phyloP scores from a whole-genome alignment of 352 stramenopile genomes.

The Pythium sukuiense region DNA sequence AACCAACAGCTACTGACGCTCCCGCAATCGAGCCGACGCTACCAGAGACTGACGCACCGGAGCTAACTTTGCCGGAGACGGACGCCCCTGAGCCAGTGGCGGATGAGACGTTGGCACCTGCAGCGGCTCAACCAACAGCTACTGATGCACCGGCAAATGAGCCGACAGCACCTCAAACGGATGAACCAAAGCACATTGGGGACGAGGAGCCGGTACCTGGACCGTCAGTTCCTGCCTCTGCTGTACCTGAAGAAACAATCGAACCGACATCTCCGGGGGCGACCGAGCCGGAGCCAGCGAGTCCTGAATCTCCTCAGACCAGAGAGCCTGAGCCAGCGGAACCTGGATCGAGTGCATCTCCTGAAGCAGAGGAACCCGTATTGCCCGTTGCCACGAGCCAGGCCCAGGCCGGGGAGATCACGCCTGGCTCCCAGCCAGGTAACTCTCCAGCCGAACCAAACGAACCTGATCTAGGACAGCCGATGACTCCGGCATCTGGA shows the following conservation, averaged over 20 bases:
- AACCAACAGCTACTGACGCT: not conserved
- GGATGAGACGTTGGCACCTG: not conserved
- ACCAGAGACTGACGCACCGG: not conserved
- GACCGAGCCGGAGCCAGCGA: not conserved
- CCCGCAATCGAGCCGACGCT: not conserved
- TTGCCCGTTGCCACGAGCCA: not conserved
- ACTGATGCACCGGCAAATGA: not conserved
- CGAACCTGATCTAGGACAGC: not conserved
- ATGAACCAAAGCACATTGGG: not conserved
- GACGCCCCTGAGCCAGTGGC: too few species aligned
- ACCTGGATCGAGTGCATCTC: not conserved
- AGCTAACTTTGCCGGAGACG: not conserved
- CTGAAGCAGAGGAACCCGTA: not conserved
- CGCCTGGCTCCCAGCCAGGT: not conserved
- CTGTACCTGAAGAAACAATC: not conserved
- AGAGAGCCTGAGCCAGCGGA: not conserved
- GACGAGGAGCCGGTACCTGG: not conserved
- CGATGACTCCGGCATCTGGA: not conserved
- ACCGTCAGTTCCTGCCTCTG: too few species aligned
- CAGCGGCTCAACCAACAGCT: not conserved
- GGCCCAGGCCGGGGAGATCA: not conserved
- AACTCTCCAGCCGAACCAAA: not conserved
- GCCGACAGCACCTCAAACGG: not conserved
- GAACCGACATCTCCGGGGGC: not conserved
- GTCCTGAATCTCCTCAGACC: not conserved